Conservation (phyloP, 768 basidiomycete species). For the Kwoniella dendrophila region DNA sequence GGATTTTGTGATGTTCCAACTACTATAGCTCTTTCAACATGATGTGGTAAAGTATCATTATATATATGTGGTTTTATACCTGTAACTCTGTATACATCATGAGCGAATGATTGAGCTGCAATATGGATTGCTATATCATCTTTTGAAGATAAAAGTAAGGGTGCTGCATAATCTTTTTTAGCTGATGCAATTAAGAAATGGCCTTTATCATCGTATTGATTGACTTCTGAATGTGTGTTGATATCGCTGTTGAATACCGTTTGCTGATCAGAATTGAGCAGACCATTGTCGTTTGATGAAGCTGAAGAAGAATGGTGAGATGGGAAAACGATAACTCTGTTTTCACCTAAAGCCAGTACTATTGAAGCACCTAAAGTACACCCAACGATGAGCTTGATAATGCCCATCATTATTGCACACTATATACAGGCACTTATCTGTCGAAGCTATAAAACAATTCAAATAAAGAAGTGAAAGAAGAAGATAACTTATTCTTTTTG, state of each 20-base stretch:
- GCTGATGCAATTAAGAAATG: slow-evolving; percentile 2
- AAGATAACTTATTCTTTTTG: too few relatives aligned
- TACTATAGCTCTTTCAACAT: slow-evolving; percentile 59
- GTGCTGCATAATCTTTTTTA: slow-evolving; percentile 7
- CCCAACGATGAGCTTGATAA: background rate
- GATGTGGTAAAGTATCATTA: slow-evolving; percentile 61
- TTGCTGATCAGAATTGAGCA: background rate
- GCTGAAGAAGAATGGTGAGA: too few relatives aligned
- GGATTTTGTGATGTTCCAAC: slow-evolving; percentile 68
- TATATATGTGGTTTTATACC: slow-evolving; percentile 61
- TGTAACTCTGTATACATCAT: slow-evolving; percentile 67
- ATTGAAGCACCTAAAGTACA: background rate
- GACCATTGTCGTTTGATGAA: background rate
- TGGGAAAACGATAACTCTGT: slow-evolving; percentile 17
- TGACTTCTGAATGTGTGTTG: background rate
- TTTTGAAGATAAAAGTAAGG: slow-evolving; percentile 35
- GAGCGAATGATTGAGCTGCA: slow-evolving; percentile 65
- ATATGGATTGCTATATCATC: slow-evolving; percentile 44
- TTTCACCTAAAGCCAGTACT: slow-evolving; percentile 9
- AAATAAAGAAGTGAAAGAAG: background rate
- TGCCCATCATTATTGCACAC: slow-evolving; percentile 2
- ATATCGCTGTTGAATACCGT: background rate
- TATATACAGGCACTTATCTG: background rate
- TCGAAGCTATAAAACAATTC: background rate
- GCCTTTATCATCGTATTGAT: background rate